phyloP scores from a whole-genome alignment of 305 asterid genomes.

The Fraxinus velutina region DNA sequence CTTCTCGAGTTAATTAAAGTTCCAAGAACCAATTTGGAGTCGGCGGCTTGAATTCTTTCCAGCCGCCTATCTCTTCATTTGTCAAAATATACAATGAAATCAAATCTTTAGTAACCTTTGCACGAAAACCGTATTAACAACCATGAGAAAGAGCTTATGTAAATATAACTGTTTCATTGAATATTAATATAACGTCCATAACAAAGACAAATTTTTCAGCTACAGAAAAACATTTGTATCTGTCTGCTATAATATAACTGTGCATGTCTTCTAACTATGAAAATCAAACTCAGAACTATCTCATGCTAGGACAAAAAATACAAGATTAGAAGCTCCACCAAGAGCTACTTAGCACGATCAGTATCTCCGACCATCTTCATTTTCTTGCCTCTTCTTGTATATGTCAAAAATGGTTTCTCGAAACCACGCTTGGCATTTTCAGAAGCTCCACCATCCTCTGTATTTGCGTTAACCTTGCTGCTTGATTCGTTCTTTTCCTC shows the following conservation, averaged over 20 bases:
- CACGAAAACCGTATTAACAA: not conserved
- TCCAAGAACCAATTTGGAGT: not conserved
- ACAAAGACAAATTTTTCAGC: not conserved
- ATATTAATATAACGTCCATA: not conserved
- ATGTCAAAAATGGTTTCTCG: conserved; percentile 16
- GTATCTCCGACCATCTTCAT: not conserved
- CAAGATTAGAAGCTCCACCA: not conserved
- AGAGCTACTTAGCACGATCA: not conserved
- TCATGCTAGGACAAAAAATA: not conserved
- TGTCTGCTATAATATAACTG: not conserved
- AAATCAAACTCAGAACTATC: not conserved
- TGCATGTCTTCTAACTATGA: not conserved
- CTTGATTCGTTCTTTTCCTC: conserved; percentile 10
- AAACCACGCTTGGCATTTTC: conserved; percentile 14
- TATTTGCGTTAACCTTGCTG: not conserved
- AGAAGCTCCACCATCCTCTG: conserved; percentile 11
- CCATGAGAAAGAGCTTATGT: not conserved
- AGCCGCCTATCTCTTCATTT: not conserved
- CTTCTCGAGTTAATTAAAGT: not conserved
- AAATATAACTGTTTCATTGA: not conserved
- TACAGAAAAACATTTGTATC: not conserved
- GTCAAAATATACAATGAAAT: not conserved
- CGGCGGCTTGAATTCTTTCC: not conserved
- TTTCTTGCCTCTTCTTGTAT: conserved; percentile 25
- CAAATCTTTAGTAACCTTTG: not conserved